These are phyloP conservation scores for Diaporthe citriasiana DNA, from an alignment of 2,329 filamentous ascomycete species.

Conservation along the genomic window DNA sequence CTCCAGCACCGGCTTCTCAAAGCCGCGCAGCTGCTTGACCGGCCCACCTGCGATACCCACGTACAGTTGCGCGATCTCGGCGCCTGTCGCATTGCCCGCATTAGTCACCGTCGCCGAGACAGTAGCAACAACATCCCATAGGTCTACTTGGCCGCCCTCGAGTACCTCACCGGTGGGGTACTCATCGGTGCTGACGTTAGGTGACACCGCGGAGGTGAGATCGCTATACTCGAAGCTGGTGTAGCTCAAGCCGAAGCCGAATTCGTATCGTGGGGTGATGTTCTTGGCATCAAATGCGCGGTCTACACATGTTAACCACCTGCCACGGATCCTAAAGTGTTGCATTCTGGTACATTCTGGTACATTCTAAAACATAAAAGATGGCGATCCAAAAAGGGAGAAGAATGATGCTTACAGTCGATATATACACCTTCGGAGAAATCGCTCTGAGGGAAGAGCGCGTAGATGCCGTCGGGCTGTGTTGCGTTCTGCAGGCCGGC, in stretches of 20 bases:
- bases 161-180: conserved; percentile 57
- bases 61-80: conserved; percentile 61
- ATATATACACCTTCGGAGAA: conserved; percentile 65
- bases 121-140: conserved; percentile 61
- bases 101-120: conserved; percentile 53
- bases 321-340: too few species aligned
- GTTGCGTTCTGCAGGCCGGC: conserved; percentile 56
- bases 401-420: too few species aligned
- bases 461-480: conserved; percentile 64
- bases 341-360: too few species aligned
- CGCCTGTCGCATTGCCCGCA: conserved; percentile 53
- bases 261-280: conserved; percentile 66
- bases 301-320: too few species aligned
- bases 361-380: too few species aligned
- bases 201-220: conserved; percentile 52
- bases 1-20: conserved; percentile 67
- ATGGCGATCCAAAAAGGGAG: too few species aligned
- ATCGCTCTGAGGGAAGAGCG: conserved; percentile 62
- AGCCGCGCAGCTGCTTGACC: conserved; percentile 69
- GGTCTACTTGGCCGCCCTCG: conserved; percentile 60
- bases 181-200: conserved; percentile 47
- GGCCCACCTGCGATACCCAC: conserved; percentile 61
- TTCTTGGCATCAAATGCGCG: conserved; percentile 65
- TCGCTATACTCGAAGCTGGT: conserved; percentile 64
- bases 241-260: conserved; percentile 70